phyloP scores from a whole-genome alignment of 306 rosid species.

The Arachis hypogaea region DNA sequence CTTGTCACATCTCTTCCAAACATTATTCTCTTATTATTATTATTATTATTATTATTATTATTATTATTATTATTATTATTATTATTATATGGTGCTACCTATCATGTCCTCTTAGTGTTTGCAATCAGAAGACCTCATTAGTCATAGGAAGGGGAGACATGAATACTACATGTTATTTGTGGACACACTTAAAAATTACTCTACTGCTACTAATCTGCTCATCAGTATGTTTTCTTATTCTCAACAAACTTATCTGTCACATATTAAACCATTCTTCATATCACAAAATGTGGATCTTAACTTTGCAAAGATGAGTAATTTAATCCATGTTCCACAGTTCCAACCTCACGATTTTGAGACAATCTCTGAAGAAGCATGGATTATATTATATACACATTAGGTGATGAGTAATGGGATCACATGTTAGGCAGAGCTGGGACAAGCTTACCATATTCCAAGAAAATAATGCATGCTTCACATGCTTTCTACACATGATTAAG shows the following conservation, averaged over 20 bases:
- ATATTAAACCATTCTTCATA: constrained; percentile 27
- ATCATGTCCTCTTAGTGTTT: constrained; percentile 32
- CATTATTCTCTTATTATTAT: constrained; percentile 19
- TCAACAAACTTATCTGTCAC: constrained; percentile 1
- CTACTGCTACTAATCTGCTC: background rate
- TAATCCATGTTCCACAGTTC: constrained; percentile 21
- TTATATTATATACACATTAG: background rate
- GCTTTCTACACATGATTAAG: constrained; percentile 9
- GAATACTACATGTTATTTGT: constrained; percentile 45
- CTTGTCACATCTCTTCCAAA: constrained; percentile 48
- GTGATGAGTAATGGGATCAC: constrained; percentile 38
- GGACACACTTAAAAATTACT: constrained; percentile 36
- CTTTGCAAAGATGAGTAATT: background rate
- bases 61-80: no score
- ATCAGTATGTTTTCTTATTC: constrained; percentile 37
- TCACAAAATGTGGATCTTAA: constrained; percentile 1
- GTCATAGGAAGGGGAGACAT: constrained; percentile 18
- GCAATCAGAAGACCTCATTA: constrained; percentile 34
- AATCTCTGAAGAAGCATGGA: constrained; percentile 22
- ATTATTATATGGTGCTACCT: constrained; percentile 26
- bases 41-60: no score
- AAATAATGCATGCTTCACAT: constrained; percentile 48
- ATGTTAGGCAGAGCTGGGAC: constrained; percentile 46
- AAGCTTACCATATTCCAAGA: constrained; percentile 37
- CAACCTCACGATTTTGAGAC: constrained; percentile 38